A percentile compares a stretch with the other conserved stretches of the same genome.
phyloP scores from a whole-genome alignment of 2,329 filamentous ascomycete species.

The Mycocentrospora acerina region DNA sequence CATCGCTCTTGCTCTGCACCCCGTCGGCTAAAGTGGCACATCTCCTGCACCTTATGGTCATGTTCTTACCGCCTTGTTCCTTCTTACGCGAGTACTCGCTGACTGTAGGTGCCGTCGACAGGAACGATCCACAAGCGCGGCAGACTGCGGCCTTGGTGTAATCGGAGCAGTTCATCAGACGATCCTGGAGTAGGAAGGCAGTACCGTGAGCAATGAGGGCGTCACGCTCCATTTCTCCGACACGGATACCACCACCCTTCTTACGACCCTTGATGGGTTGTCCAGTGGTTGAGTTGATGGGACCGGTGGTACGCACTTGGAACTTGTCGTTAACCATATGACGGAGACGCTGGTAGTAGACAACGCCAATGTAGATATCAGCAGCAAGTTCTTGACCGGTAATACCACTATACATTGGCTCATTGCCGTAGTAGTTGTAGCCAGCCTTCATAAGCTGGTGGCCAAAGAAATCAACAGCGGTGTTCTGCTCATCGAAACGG shows the following conservation, averaged over 20 bases:
- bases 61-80: conserved; percentile 60
- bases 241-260: conserved; percentile 96
- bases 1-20: conserved; percentile 62
- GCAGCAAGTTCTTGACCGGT: conserved; percentile 91
- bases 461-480: conserved; percentile 91
- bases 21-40: conserved; percentile 63
- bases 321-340: conserved; percentile 99
- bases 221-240: conserved; percentile 99
- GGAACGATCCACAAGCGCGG: conserved; percentile 83
- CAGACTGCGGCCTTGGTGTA: conserved; percentile 90
- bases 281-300: conserved; percentile 84
- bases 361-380: conserved; percentile 94
- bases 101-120: conserved; percentile 81
- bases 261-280: conserved; percentile 97
- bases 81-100: conserved; percentile 59
- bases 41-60: conserved; percentile 76
- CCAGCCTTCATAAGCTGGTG: conserved; percentile 93
- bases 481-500: conserved; percentile 88
- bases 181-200: conserved; percentile 91
- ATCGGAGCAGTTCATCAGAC: conserved; percentile 95
- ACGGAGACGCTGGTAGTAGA: conserved; percentile 95
- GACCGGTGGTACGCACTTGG: conserved; percentile 94
- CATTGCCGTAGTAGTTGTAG: conserved; percentile 97
- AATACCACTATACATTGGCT: conserved; percentile 97
- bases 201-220: conserved; percentile 92